Conservation (phyloP, 2,329 filamentous ascomycete species). For the Colletotrichum tropicale region DNA sequence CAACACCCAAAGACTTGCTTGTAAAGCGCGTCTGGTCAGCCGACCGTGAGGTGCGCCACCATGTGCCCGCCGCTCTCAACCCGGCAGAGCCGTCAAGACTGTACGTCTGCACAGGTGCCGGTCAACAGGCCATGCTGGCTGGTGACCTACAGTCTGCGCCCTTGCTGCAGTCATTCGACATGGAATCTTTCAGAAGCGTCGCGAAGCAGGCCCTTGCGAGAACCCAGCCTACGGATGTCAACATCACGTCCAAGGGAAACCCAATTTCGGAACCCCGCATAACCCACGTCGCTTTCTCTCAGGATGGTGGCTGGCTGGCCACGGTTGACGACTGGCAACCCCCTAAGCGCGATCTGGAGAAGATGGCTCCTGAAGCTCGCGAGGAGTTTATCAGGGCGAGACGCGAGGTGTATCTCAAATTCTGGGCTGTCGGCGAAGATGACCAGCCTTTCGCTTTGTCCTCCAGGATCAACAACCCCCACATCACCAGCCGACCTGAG, state of each 20-base stretch:
- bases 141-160: constrained; percentile 54
- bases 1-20: constrained; percentile 55
- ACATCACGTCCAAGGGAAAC: constrained; percentile 73
- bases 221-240: constrained; percentile 84
- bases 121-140: constrained; percentile 61
- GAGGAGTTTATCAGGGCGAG: constrained; percentile 54
- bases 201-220: constrained; percentile 88
- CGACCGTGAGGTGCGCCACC: constrained; percentile 46
- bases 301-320: constrained; percentile 86
- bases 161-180: constrained; percentile 83
- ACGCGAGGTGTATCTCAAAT: constrained; percentile 84
- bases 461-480: constrained; percentile 83
- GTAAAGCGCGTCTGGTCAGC: constrained; percentile 57
- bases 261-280: constrained; percentile 80
- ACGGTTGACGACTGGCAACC: constrained; percentile 93
- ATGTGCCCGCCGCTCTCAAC: constrained; percentile 66
- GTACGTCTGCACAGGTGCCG: constrained; percentile 70
- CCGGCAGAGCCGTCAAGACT: constrained; percentile 68
- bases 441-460: constrained; percentile 73
- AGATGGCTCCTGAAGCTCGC: constrained; percentile 34
- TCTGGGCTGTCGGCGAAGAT: constrained; percentile 75
- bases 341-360: constrained; percentile 68
- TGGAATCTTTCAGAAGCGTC: constrained; percentile 78
- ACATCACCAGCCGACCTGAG: constrained; percentile 61
- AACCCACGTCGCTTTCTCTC: constrained; percentile 74